Percentiles rank a stretch among this genome's conserved stretches.
These are phyloP conservation scores for Teratosphaeria epicoccoides DNA, from an alignment of 2,329 filamentous ascomycete genomes.

Conservation along the genomic window DNA sequence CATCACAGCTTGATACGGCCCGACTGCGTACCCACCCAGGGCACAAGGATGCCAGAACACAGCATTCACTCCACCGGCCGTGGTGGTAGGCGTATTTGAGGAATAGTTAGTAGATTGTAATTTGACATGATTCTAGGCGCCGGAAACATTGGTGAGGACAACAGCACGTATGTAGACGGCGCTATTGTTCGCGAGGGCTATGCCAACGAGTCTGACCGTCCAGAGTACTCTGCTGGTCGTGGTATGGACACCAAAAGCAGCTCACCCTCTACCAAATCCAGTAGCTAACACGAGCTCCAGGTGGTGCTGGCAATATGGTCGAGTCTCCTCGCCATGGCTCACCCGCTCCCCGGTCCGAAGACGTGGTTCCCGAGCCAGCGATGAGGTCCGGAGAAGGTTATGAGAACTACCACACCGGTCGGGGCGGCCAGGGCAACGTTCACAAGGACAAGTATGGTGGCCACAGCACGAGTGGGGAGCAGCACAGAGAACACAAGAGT, in stretches of 20 bases:
- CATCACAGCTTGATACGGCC: no score
- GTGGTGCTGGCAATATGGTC: conserved; percentile 34
- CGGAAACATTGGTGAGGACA: conserved; percentile 47
- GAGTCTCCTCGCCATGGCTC: conserved; percentile 23
- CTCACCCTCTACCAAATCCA: neutral
- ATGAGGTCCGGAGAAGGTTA: conserved; percentile 23
- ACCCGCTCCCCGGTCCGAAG: conserved; percentile 22
- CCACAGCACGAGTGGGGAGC: conserved; percentile 25
- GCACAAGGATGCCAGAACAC: neutral
- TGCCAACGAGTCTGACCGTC: conserved; percentile 27
- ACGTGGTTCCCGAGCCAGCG: conserved; percentile 36
- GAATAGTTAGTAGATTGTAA: neutral
- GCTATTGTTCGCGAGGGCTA: conserved; percentile 37
- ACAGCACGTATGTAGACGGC: conserved; percentile 35
- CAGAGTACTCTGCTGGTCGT: conserved; percentile 30
- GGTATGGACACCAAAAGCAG: neutral
- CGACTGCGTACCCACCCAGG: no score
- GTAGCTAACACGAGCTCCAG: conserved; percentile 2
- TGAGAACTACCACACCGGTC: conserved; percentile 40
- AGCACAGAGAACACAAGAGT: conserved; percentile 2
- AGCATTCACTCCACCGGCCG: conserved; percentile 43
- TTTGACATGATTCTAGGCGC: conserved; percentile 32
- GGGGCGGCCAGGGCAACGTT: conserved; percentile 38
- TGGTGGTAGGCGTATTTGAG: conserved; percentile 37
- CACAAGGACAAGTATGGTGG: conserved; percentile 39